Evolutionary conservation across 352 stramenopile genomes (phyloP).

Genomic region (Phytophthora hibernalis): DNA sequence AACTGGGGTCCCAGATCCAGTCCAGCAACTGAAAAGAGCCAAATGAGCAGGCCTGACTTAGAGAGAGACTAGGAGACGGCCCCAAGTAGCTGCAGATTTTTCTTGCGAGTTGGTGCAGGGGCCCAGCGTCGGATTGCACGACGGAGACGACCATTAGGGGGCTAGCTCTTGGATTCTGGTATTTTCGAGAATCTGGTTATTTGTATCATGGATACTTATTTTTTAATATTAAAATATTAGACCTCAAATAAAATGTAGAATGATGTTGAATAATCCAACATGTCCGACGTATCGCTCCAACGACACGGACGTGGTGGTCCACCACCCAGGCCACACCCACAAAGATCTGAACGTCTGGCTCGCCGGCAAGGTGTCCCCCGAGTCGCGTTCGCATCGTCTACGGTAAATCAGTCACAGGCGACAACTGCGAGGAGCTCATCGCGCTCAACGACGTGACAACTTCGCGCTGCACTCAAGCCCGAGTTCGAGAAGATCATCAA

Average conservation of each 20-base stretch:
- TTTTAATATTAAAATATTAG: too few species aligned
- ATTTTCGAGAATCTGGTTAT: too few species aligned
- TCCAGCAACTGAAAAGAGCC: constrained; percentile 12
- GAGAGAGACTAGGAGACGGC: not conserved
- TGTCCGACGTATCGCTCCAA: too few species aligned
- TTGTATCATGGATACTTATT: too few species aligned
- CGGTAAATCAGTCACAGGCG: constrained; percentile 86
- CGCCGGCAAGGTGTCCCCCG: constrained; percentile 57
- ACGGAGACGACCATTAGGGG: constrained; percentile 1
- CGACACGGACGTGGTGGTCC: constrained; percentile 93
- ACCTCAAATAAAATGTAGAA: too few species aligned
- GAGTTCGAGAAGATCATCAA: constrained; percentile 90
- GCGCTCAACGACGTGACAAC: constrained; percentile 80
- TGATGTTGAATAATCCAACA: too few species aligned
- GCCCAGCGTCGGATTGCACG: not conserved
- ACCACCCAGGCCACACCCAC: constrained; percentile 91
- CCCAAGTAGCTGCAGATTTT: constrained; percentile 8
- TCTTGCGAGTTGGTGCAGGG: not conserved
- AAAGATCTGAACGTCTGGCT: constrained; percentile 79
- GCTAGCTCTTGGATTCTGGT: not conserved
- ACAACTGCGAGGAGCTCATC: constrained; percentile 89
- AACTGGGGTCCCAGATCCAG: constrained; percentile 15
- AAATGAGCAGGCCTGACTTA: constrained; percentile 11
- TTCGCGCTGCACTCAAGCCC: constrained; percentile 91
- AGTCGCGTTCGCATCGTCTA: constrained; percentile 85